phyloP scores from a whole-genome alignment of 2,329 filamentous ascomycete genomes.

The Diaporthe sp. region DNA sequence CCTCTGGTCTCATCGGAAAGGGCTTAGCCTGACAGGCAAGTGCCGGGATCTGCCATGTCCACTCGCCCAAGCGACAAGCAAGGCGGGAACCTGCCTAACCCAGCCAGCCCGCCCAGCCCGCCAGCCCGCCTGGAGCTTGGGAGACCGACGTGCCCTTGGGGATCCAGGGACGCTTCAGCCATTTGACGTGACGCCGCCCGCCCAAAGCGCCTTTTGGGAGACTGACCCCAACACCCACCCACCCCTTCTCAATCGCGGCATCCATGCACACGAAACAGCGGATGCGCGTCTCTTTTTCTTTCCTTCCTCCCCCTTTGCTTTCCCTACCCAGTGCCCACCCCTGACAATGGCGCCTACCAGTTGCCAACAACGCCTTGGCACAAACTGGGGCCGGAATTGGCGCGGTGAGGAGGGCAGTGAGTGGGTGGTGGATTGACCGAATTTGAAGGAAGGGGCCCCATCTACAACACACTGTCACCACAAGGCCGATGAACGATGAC shows the following conservation, averaged over 20 bases:
- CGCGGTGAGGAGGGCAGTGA: neutral
- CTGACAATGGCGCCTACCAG: constrained; percentile 26
- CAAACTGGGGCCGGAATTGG: constrained; percentile 21
- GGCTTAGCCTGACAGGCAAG: constrained; percentile 32
- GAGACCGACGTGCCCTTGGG: constrained; percentile 10
- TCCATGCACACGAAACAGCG: constrained; percentile 28
- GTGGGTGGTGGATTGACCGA: constrained; percentile 10
- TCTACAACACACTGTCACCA: neutral
- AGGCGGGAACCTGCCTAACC: constrained; percentile 29
- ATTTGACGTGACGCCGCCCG: constrained; percentile 29
- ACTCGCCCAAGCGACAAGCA: constrained; percentile 20
- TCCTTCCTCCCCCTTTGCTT: neutral
- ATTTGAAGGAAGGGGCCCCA: constrained; percentile 10
- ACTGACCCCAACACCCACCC: constrained; percentile 4
- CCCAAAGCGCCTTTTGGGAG: constrained; percentile 9
- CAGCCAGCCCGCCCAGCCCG: constrained; percentile 25
- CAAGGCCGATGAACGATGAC: constrained; percentile 9
- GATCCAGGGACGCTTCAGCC: constrained; percentile 18
- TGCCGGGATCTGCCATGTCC: constrained; percentile 33
- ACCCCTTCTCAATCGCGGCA: constrained; percentile 6
- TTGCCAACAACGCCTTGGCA: constrained; percentile 19
- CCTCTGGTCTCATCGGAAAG: constrained; percentile 28
- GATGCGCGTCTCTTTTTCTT: constrained; percentile 22
- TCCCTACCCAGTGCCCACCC: neutral
- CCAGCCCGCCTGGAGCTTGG: constrained; percentile 24